Evolutionary conservation across 805 yeast species (phyloP).

Genomic region (Wilhelminamyces savonicus): DNA sequence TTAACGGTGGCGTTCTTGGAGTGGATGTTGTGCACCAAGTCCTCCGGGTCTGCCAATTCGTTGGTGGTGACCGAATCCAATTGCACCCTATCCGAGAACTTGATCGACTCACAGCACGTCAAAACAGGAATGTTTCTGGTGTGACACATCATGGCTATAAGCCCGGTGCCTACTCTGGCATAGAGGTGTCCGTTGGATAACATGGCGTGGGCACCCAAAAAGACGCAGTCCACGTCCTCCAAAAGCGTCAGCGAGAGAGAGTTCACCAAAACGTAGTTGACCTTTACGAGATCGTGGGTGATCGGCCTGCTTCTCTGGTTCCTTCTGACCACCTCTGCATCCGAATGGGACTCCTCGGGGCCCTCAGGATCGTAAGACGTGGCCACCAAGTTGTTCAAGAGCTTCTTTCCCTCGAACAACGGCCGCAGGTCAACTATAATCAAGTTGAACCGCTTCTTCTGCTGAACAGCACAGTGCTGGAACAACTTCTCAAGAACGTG

Average conservation of each 20-base stretch:
- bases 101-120: conserved; percentile 92
- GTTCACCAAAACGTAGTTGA: conserved; percentile 73
- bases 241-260: conserved; percentile 71
- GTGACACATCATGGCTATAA: conserved; percentile 87
- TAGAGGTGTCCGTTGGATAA: conserved; percentile 89
- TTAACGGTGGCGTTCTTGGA: conserved; percentile 50
- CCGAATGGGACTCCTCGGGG: conserved; percentile 9
- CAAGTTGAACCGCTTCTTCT: conserved; percentile 64
- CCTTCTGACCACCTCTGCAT: conserved; percentile 11
- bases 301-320: conserved; percentile 17
- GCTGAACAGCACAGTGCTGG: conserved; percentile 54
- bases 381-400: conserved; percentile 58
- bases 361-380: conserved; percentile 16
- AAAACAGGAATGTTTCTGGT: conserved; percentile 87
- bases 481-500: conserved; percentile 74
- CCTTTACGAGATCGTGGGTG: conserved; percentile 52
- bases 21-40: conserved; percentile 45
- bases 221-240: conserved; percentile 83
- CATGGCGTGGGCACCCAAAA: conserved; percentile 96
- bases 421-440: conserved; percentile 92
- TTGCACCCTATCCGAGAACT: conserved; percentile 92
- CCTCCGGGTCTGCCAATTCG: conserved; percentile 80
- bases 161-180: conserved; percentile 91
- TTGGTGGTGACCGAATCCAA: conserved; percentile 92
- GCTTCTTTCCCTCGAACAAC: conserved; percentile 81